A percentile compares a stretch with the other conserved stretches of the same genome.
Conservation (phyloP, 192 early-diverging fungal species). For the Backusella mclennaniae region DNA sequence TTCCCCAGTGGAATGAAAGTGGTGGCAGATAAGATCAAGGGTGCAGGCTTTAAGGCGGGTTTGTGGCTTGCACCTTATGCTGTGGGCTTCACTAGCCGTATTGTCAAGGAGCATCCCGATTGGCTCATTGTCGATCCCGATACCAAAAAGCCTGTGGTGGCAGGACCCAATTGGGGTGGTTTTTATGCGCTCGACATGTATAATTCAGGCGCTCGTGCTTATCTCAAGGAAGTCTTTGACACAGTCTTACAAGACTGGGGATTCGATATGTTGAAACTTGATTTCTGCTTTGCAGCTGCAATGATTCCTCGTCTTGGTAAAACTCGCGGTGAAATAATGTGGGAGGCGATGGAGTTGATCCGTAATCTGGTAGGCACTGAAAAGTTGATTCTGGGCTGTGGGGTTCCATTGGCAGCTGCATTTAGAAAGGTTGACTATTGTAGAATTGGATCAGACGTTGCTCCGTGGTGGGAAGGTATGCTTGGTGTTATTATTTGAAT, state of each 20-base stretch:
- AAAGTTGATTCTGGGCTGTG: constrained; percentile 46
- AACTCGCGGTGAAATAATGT: constrained; percentile 50
- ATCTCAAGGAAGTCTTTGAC: constrained; percentile 43
- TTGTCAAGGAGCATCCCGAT: constrained; percentile 42
- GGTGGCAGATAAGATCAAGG: constrained; percentile 34
- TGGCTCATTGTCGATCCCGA: constrained; percentile 35
- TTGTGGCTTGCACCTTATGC: constrained; percentile 53
- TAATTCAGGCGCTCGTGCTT: constrained; percentile 30
- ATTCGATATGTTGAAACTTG: constrained; percentile 49
- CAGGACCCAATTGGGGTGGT: constrained; percentile 40
- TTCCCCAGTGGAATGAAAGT: constrained; percentile 47
- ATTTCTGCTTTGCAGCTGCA: constrained; percentile 51
- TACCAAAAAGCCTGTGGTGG: constrained; percentile 23
- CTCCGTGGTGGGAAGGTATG: constrained; percentile 41
- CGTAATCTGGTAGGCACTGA: constrained; percentile 39
- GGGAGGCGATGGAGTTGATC: constrained; percentile 45
- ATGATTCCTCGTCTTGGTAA: constrained; percentile 42
- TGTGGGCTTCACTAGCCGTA: constrained; percentile 34
- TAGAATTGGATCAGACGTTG: constrained; percentile 55
- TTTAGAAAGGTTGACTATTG: constrained; percentile 48
- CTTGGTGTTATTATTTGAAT: background rate
- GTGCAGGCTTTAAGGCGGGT: constrained; percentile 38
- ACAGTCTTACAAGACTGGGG: constrained; percentile 43
- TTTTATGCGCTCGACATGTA: constrained; percentile 49
- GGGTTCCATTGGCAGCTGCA: constrained; percentile 44